Conservation (phyloP, 805 yeast genomes). For the Zygosaccharomyces kombuchaensis region DNA sequence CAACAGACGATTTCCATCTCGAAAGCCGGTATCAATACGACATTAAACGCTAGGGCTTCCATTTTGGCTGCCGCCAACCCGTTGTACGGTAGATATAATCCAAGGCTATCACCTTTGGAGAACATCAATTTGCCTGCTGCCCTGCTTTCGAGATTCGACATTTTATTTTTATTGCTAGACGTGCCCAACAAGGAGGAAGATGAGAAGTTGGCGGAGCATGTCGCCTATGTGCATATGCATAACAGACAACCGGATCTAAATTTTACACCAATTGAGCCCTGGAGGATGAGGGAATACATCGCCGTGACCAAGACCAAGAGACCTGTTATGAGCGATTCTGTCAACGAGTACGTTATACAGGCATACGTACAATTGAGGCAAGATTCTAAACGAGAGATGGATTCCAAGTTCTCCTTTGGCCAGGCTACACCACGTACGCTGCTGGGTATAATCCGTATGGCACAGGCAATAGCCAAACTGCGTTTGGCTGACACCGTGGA, state of each 20-base stretch:
- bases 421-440: conserved; percentile 96
- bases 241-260: conserved; percentile 77
- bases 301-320: conserved; percentile 79
- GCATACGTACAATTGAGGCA: conserved; percentile 89
- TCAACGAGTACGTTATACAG: conserved; percentile 81
- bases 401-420: conserved; percentile 71
- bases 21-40: conserved; percentile 95
- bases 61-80: conserved; percentile 99
- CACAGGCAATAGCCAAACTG: conserved; percentile 91
- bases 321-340: conserved; percentile 79
- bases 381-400: conserved; percentile 75
- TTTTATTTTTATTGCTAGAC: conserved; percentile 81
- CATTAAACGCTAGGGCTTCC: conserved; percentile 91
- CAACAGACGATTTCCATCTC: conserved; percentile 97
- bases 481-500: conserved; percentile 72
- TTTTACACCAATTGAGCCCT: conserved; percentile 71
- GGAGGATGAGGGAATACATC: conserved; percentile 80
- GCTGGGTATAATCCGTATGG: conserved; percentile 82
- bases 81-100: conserved; percentile 88
- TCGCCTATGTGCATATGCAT: conserved; percentile 93
- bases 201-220: conserved; percentile 86
- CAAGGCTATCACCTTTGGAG: conserved; percentile 84
- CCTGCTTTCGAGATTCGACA: conserved; percentile 87
- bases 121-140: conserved; percentile 97
- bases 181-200: conserved; percentile 75